Base-by-base conservation (phyloP, 768 basidiomycete genomes). In the Suillus bovinus region DNA sequence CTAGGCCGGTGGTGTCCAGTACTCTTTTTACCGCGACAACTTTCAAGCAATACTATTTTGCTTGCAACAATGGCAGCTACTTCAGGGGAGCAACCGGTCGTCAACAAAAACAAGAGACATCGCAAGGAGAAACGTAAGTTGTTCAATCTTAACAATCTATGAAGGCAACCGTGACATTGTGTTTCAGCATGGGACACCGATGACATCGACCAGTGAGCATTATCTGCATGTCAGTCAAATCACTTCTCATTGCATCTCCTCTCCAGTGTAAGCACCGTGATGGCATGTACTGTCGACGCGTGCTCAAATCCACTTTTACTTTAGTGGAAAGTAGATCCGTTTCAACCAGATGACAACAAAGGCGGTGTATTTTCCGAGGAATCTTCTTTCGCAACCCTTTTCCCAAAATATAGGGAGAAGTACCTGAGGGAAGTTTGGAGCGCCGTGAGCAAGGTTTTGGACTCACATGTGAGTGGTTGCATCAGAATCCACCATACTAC, bases 331-430 rank as follows among this genome's bases (percentile, higher is more conserved):
- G 78, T 99, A 56, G 90, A 96, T 31, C 76, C 88, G 7, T 98
- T 98, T 76, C 72, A 80, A 62, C 80, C 83, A 5, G 74, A 73
- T 44, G 92, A 96, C 76, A 93, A 93, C 76, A 89, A 87, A 70
- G 88, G 84, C 16, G 91, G 91, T 0, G 81, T 91, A 2, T 94
- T 99, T 78, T 82, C 87, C 2, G 96, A 99, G 74, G 97, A 99
- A 79, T 97, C 95, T 4, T 96, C 94, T 0, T 99, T 99, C 70
- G 96, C 96, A 11, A 96, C 97, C 1, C 84, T 99, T 11, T 99
- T 99, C 76, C 97, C 97, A 14, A 99, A 97, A 76, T 99, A 99
- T 73, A 86, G 97, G 67, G 97, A 99, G 84, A 94, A 91, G 71
- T 99, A 99, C 71, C 79, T 99, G 55, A 85, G 94, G 49, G 94